Evolutionary conservation across 768 basidiomycete genomes (phyloP), one percentile per base, ranked within the genome.

Genomic region (Calvatia gigantea): DNA sequence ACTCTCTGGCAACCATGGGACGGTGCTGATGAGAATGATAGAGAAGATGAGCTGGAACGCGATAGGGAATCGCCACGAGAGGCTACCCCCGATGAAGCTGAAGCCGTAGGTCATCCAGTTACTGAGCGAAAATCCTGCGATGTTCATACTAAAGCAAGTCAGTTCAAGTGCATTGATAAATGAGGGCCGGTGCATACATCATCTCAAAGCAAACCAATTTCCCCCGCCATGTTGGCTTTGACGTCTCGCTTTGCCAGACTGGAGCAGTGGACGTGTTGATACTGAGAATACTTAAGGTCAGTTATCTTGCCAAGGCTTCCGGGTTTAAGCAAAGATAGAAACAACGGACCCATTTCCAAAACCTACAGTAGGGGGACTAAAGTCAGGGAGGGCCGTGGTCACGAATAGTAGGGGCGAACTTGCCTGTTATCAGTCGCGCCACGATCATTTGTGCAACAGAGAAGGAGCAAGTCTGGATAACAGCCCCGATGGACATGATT

Each of bases 31-130:
- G 6, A 80, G 61, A 44, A 79, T 69, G 28, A 74, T 44, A 7
- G 77, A 78, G 61, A 79, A 80, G 3, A 74, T 63, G 21, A 80
- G 70, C 51, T 80, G 77, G 57, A 80, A 78, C 1, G 77, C 77
- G 46, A 80, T 78, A 3, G 77, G 78, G 65, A 79, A 78, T 5
- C 78, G 66, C 79, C 77, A 79, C 8, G 75, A 65, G 15, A 78
- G 63, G 61, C 72, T 75, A 19, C 77, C 76, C 5, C 64, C 49
- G 15, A 73, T 59, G 60, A 74, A 80, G 60, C 76, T 78, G 61
- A 79, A 76, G 8, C 77, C 75, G 58, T 80, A 80, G 0, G 78
- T 80, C 75, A 80, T 76, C 78, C 78, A 80, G 56, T 80, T 79
- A 54, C 75, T 77, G 38, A 79, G 59, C 1, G 77, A 78, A 58